Conservation (phyloP, 2,329 filamentous ascomycete genomes). For the Venturiaceae sp. region DNA sequence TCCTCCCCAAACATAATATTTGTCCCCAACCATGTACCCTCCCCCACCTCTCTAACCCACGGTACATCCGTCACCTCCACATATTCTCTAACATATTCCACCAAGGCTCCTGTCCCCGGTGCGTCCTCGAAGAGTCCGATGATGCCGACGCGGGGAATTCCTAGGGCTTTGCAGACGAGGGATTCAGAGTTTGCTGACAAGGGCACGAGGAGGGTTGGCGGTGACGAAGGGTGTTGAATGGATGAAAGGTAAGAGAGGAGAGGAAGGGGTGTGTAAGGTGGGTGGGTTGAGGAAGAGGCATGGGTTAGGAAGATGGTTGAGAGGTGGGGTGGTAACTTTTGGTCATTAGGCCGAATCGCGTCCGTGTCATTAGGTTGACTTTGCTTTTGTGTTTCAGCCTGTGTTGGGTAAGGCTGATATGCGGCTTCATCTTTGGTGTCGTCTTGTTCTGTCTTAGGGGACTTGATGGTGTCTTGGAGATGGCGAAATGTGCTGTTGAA, state of each 20-base stretch:
- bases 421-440: neutral
- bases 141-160: conserved; percentile 55
- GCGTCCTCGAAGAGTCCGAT: conserved; percentile 49
- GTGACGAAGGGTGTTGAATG: conserved; percentile 24
- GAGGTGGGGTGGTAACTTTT: neutral
- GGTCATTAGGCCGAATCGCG: neutral
- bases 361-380: neutral
- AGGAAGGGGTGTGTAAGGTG: conserved; percentile 52
- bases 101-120: conserved; percentile 45
- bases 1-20: neutral
- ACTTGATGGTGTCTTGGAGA: conserved; percentile 33
- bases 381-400: neutral
- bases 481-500: conserved; percentile 53
- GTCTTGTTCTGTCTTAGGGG: neutral
- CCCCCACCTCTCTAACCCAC: conserved; percentile 44
- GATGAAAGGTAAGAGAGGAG: conserved; percentile 45
- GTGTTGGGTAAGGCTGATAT: neutral
- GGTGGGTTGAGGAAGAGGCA: neutral
- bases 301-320: neutral
- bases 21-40: conserved; percentile 1
- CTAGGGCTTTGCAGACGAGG: conserved; percentile 46
- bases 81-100: conserved; percentile 44
- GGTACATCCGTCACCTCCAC: conserved; percentile 43
- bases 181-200: conserved; percentile 52
- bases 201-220: conserved; percentile 48